Percentiles rank a stretch among this genome's conserved stretches.
Evolutionary conservation across 169 alveolate genomes (phyloP).

Genomic region (Babesia bigemina): DNA sequence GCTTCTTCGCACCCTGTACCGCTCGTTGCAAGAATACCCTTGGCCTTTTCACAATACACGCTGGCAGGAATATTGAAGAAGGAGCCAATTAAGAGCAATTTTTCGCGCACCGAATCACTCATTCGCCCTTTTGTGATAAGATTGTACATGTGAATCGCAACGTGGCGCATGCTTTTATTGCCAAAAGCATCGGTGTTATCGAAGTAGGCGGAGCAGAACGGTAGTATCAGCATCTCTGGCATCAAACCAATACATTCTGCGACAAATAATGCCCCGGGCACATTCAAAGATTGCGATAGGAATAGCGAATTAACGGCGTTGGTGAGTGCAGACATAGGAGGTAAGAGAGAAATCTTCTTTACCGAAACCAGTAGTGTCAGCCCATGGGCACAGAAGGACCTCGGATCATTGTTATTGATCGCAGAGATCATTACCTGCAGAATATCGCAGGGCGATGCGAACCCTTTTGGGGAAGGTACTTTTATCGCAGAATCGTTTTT

Average conservation of each 20-base stretch:
- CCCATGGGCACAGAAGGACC: conserved; percentile 24
- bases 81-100: neutral
- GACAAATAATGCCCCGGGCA: neutral
- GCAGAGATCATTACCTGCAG: neutral
- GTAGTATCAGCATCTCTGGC: conserved; percentile 9
- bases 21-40: neutral
- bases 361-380: conserved; percentile 7
- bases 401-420: neutral
- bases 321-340: neutral
- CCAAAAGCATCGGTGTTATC: neutral
- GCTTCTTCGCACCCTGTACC: neutral
- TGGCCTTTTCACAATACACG: neutral
- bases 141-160: conserved; percentile 3
- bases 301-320: neutral
- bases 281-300: neutral
- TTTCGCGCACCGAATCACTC: neutral
- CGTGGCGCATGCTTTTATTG: neutral
- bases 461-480: conserved; percentile 18
- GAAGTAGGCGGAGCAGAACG: conserved; percentile 27
- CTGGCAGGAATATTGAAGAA: neutral
- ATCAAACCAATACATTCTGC: conserved; percentile 7
- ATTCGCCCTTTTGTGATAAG: neutral
- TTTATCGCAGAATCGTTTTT: conserved; percentile 11
- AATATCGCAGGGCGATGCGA: conserved; percentile 1
- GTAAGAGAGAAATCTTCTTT: conserved; percentile 7